phyloP scores from a whole-genome alignment of 1,139 yeast species.

The Pichia sp. region DNA sequence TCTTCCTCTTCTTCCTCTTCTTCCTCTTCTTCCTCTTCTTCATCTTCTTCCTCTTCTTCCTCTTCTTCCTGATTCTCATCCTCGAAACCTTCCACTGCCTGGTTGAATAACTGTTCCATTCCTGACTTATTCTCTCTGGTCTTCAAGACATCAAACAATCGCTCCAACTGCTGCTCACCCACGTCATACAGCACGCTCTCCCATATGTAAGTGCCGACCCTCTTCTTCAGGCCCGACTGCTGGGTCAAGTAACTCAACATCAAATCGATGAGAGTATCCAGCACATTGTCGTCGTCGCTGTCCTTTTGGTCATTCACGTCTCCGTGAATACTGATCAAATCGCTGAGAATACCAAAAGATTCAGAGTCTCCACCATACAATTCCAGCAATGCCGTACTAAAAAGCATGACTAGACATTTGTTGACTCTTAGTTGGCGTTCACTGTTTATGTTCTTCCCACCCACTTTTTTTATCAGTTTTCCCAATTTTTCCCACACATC shows the following conservation, averaged over 20 bases:
- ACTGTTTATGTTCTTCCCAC: not conserved
- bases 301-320: constrained; percentile 22
- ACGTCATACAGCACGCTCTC: constrained; percentile 51
- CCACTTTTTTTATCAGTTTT: not conserved
- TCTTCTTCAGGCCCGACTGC: constrained; percentile 66
- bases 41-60: constrained; percentile 27
- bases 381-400: constrained; percentile 76
- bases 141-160: constrained; percentile 62
- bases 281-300: constrained; percentile 34
- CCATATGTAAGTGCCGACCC: constrained; percentile 74
- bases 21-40: constrained; percentile 36
- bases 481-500: constrained; percentile 9
- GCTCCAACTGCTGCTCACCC: constrained; percentile 48
- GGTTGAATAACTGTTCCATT: constrained; percentile 70
- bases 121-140: constrained; percentile 83
- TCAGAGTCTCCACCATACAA: constrained; percentile 75
- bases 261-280: constrained; percentile 70
- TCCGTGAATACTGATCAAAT: constrained; percentile 44
- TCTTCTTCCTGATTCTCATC: constrained; percentile 37
- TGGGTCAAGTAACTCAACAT: constrained; percentile 72
- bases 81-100: constrained; percentile 46
- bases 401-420: constrained; percentile 59
- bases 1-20: constrained; percentile 38
- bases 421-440: constrained; percentile 6
- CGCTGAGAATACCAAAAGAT: constrained; percentile 70